Base-by-base conservation (phyloP, 139 green algal species). In the Chlamydomonas incerta region DNA sequence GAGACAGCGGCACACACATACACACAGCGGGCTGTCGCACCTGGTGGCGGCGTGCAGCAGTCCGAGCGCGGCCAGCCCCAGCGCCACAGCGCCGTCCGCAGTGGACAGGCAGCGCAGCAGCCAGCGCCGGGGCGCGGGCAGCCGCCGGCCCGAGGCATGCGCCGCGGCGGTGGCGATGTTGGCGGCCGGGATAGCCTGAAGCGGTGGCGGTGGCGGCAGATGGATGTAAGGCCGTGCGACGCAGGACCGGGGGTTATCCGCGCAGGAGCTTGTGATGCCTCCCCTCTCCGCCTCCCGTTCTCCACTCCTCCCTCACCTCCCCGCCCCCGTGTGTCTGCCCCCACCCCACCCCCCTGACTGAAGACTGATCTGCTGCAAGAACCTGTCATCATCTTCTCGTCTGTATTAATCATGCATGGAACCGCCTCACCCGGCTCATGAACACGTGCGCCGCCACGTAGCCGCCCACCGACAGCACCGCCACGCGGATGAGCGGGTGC, bases 391-490 rank as follows among this genome's bases (percentile, higher is more conserved):
- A n/a, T n/a, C n/a, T n/a, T n/a, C n/a, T n/a, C n/a, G n/a, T n/a
- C n/a, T n/a, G n/a, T n/a, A n/a, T n/a, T n/a, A n/a, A n/a, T n/a
- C n/a, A n/a, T n/a, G n/a, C n/a, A n/a, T n/a, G n/a, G n/a, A n/a
- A n/a, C 52, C 15, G 52, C 52, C 55, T 23, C 55, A 62, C 55
- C 55, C 21, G 65, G 18, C 50, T 85, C 23, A 85, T 50, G 14
- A 84, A 67, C 80, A 85, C 18, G 47, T 85, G 66, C 18, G 80
- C 55, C 20, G 28, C 80, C 24, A 72, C 67, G 67, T 85, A 85
- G 67, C 80, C 80, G 8, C 35, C 67, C 6, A 85, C 67, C 23
- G 67, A 76, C 33, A 85, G 67, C 58, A 85, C 67, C 14, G 52
- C 23, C 41, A 33, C 65, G 47, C 67, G 66, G 67, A 85, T 69